Evolutionary conservation across 192 early-diverging fungal species (phyloP), one percentile per base, ranked within the genome.

Genomic region (Coemansia sp.): DNA sequence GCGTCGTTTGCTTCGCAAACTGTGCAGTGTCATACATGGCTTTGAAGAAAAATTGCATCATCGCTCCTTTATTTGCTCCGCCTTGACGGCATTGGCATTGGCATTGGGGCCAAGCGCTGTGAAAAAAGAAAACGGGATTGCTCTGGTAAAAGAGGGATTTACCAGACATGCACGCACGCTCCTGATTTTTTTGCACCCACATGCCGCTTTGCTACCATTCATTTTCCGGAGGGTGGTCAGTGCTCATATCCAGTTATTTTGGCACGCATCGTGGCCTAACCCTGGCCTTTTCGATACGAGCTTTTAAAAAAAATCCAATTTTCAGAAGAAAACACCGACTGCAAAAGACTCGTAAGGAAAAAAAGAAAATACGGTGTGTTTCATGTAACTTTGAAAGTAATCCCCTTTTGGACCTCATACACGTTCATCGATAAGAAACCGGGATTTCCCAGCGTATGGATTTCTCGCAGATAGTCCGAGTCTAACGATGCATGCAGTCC

Each of bases 381-480:
- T 22, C 9, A 10, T 52, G 49, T 52, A 20, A 52, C 9, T 25
- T 25, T 52, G 42, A 13, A 4, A 13, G 11, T 5, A 17, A 17
- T 45, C 14, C 0, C 42, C 42, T 3, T 45, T 45, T 45, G 10
- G 15, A 0, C 11, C 13, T 45, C 13, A 5, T 45, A 7, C 42
- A 17, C 10, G 15, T 25, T 38, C 14, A 57, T 57, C 55, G 55
- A 57, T 57, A 13, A 35, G 55, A 7, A 7, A 36, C 10, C 34
- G 19, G 55, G 17, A n/a, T 20, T 57, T 57, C 55, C 19, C 55
- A 36, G 34, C 55, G 55, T 57, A 57, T 57, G 15, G 55, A 57
- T 57, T 57, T 19, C 34, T 9, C 4, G 4, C 17, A 35, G 55
- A 57, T 57, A 36, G 20, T 25, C 10, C 53, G 23, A 17, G 25